These are phyloP conservation scores for Elaeagnus macrophylla DNA, from an alignment of 306 rosid genomes.

Conservation along the genomic window DNA sequence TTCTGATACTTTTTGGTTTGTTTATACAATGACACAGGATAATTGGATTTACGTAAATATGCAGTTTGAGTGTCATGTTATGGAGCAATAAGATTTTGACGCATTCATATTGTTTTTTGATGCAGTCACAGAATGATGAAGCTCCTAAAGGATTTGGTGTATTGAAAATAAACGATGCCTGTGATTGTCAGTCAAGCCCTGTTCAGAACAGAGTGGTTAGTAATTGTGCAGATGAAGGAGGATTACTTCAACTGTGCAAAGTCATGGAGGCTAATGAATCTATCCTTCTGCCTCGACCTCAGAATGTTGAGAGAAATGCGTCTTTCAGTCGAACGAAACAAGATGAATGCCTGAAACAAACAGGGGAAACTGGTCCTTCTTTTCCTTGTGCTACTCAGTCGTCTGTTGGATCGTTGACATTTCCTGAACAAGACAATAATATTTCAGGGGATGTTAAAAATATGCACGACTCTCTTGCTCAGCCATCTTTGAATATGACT, in stretches of 20 bases:
- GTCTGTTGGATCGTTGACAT: conserved; percentile 43
- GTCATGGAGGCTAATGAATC: conserved; percentile 71
- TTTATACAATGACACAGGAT: too few species aligned
- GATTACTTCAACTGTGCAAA: conserved; percentile 73
- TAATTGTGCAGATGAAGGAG: conserved; percentile 58
- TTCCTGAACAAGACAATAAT: conserved; percentile 41
- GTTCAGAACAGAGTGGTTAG: conserved; percentile 33
- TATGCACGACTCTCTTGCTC: conserved; percentile 32
- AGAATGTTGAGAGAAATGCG: conserved; percentile 32
- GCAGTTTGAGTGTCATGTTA: not conserved
- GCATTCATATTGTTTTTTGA: conserved; percentile 17
- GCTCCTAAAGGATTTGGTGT: conserved; percentile 40
- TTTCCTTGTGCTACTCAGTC: conserved; percentile 43
- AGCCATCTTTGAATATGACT: conserved; percentile 66
- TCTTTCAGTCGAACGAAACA: conserved; percentile 32
- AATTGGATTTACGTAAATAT: not conserved
- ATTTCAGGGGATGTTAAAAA: conserved; percentile 45
- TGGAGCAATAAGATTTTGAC: conserved; percentile 4
- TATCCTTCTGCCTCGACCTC: conserved; percentile 36
- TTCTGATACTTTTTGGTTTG: too few species aligned
- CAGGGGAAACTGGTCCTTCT: conserved; percentile 39
- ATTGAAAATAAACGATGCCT: conserved; percentile 28
- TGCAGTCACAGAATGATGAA: conserved; percentile 48
- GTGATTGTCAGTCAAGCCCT: conserved; percentile 36
- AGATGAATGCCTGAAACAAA: conserved; percentile 30